phyloP scores from a whole-genome alignment of 2,329 filamentous ascomycete species.

The Colletotrichum orbiculare region DNA sequence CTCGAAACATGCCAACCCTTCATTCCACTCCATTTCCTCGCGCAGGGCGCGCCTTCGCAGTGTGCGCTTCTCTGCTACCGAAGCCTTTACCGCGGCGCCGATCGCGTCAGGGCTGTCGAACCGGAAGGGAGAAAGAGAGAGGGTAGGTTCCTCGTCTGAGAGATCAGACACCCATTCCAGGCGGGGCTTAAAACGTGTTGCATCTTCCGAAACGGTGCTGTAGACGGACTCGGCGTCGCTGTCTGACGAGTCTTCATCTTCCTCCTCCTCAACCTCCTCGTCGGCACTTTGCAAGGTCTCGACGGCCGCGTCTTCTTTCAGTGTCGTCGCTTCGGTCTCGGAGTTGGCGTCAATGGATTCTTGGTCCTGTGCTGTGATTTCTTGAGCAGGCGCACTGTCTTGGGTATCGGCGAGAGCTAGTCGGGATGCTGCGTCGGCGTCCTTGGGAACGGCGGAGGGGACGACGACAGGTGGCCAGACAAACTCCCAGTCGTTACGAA shows the following conservation, averaged over 20 bases:
- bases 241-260: constrained; percentile 54
- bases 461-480: constrained; percentile 60
- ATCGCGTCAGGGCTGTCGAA: constrained; percentile 63
- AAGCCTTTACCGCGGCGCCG: constrained; percentile 53
- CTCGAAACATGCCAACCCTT: constrained; percentile 83
- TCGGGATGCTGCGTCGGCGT: constrained; percentile 4
- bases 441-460: constrained; percentile 6
- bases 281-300: constrained; percentile 32
- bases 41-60: constrained; percentile 67
- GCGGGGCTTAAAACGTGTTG: constrained; percentile 59
- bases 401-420: neutral
- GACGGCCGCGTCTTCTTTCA: constrained; percentile 24
- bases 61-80: constrained; percentile 61
- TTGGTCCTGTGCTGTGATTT: constrained; percentile 6
- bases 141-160: constrained; percentile 58
- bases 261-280: constrained; percentile 50
- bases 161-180: constrained; percentile 69
- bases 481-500: constrained; percentile 71
- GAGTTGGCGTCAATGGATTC: constrained; percentile 17
- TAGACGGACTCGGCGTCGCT: constrained; percentile 63
- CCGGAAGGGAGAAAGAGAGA: constrained; percentile 58
- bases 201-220: constrained; percentile 68
- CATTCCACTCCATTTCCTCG: constrained; percentile 80
- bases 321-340: constrained; percentile 12
- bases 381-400: constrained; percentile 18